Conservation (phyloP, 331 rosid species). For the Dryas integrifolia region DNA sequence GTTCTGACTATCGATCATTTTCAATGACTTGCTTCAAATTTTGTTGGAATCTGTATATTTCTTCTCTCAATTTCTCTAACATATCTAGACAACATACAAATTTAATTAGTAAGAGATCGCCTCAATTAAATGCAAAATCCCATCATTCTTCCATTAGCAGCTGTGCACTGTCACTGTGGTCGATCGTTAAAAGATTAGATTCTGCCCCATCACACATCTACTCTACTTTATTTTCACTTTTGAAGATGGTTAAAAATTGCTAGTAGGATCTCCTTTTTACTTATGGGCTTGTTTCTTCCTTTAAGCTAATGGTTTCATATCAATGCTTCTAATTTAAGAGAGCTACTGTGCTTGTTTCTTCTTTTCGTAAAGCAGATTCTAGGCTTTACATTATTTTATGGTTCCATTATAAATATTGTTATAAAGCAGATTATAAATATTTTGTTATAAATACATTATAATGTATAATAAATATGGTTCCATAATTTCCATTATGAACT, state of each 20-base stretch:
- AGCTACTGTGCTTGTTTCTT: constrained; percentile 17
- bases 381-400: constrained; percentile 15
- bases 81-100: too few species aligned
- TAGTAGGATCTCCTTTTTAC: constrained; percentile 15
- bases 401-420: constrained; percentile 13
- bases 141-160: background rate
- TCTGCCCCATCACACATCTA: background rate
- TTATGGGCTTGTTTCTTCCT: constrained; percentile 13
- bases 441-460: too few species aligned
- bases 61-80: too few species aligned
- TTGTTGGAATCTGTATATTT: too few species aligned
- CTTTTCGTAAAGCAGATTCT: constrained; percentile 47
- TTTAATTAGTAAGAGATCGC: too few species aligned
- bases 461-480: too few species aligned
- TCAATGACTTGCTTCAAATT: background rate
- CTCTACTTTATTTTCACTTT: constrained; percentile 24
- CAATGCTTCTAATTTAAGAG: constrained; percentile 27
- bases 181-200: background rate
- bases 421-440: background rate
- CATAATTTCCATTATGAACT: background rate
- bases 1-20: background rate
- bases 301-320: constrained; percentile 34
- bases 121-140: too few species aligned
- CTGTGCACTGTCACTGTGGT: constrained; percentile 15
- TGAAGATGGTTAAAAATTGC: constrained; percentile 19